A percentile compares a stretch with the other conserved stretches of the same genome.
Evolutionary conservation across 768 basidiomycete genomes (phyloP).

Genomic region (Tylopilus balloui): DNA sequence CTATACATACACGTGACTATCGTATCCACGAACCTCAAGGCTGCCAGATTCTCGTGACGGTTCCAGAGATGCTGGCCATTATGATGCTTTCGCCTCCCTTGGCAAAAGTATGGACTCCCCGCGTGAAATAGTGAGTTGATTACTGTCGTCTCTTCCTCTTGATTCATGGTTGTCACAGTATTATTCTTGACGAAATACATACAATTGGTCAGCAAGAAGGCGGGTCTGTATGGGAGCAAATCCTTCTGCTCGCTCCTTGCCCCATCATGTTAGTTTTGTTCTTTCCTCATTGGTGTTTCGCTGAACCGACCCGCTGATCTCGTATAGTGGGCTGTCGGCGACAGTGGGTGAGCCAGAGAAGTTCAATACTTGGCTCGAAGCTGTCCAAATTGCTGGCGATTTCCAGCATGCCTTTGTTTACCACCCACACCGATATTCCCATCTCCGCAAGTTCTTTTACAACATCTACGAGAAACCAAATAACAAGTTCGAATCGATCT

Average conservation of each 20-base stretch:
- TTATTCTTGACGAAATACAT: conserved; percentile 56
- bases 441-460: conserved; percentile 66
- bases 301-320: neutral
- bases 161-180: conserved; percentile 36
- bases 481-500: conserved; percentile 35
- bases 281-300: neutral
- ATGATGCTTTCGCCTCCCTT: conserved; percentile 67
- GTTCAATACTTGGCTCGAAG: conserved; percentile 63
- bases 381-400: conserved; percentile 55
- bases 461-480: conserved; percentile 25
- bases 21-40: conserved; percentile 58
- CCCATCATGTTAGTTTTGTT: conserved; percentile 57
- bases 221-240: conserved; percentile 71
- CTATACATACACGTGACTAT: conserved; percentile 62
- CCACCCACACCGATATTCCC: conserved; percentile 68
- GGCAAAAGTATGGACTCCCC: conserved; percentile 56
- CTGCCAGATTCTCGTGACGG: conserved; percentile 71
- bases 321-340: conserved; percentile 59
- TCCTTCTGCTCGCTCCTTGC: conserved; percentile 65
- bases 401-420: conserved; percentile 57
- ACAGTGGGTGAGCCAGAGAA: conserved; percentile 62
- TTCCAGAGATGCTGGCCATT: conserved; percentile 65
- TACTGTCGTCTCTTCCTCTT: neutral
- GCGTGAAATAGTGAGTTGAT: conserved; percentile 49
- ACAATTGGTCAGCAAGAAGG: conserved; percentile 67